Percentiles rank a stretch among this genome's conserved stretches.
Evolutionary conservation across 371 early-diverging fungal genomes (phyloP).

Genomic region (Mortierella sp.): DNA sequence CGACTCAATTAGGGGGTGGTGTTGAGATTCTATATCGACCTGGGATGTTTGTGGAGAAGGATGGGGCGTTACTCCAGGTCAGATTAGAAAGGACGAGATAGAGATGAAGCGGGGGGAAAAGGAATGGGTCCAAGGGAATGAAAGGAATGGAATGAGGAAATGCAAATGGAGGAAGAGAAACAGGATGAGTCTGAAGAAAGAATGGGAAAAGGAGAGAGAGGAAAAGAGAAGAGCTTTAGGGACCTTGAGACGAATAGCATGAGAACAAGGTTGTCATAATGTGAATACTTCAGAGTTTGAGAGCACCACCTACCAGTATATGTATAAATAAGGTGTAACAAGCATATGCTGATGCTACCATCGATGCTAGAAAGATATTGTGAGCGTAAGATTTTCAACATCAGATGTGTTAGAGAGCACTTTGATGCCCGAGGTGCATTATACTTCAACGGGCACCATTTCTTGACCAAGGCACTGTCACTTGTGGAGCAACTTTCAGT

Average conservation of each 20-base stretch:
- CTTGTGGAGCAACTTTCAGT: too few relatives aligned
- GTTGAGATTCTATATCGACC: background rate
- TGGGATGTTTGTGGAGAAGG: background rate
- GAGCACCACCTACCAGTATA: background rate
- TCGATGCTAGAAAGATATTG: background rate
- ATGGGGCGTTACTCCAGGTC: conserved; percentile 2
- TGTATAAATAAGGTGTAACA: background rate
- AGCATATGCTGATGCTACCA: background rate
- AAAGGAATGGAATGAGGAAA: background rate
- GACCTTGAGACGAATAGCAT: too few relatives aligned
- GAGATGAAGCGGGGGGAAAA: background rate
- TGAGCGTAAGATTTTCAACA: too few relatives aligned
- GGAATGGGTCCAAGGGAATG: background rate
- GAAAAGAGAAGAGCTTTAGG: too few relatives aligned
- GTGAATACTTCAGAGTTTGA: background rate
- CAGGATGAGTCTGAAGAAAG: background rate
- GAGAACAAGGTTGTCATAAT: background rate
- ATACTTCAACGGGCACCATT: too few relatives aligned
- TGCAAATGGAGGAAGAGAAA: background rate
- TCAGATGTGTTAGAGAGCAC: too few relatives aligned
- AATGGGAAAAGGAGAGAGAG: background rate
- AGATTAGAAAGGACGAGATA: background rate
- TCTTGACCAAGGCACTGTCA: too few relatives aligned
- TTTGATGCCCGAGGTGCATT: too few relatives aligned
- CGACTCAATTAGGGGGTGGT: too few relatives aligned